Evolutionary conservation across 2,329 filamentous ascomycete species (phyloP), one percentile per base, ranked within the genome.

Genomic region (Pyrenophora graminea): DNA sequence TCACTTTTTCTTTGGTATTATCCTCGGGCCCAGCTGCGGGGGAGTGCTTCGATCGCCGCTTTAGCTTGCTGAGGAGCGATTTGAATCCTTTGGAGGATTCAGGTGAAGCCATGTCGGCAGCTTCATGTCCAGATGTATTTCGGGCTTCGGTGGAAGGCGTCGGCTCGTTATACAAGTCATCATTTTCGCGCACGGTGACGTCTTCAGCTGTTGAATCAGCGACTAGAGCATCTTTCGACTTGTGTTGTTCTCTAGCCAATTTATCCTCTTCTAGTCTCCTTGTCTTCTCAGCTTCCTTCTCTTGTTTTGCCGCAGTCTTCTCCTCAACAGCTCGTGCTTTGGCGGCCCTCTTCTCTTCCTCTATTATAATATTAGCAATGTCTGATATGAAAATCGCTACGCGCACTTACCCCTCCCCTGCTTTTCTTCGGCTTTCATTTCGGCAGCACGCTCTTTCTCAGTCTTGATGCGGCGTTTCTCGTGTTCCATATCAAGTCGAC

Each of bases 401-500:
- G 3, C 13, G 7, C 8, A 37, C 83, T 70, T 71, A 89, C 88
- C 82, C 69, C 81, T 87, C 13, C 83, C 63, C 23, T 72, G 69
- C 58, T 75, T 78, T 59, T 72, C 69, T 55, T 78, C 75, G 1
- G 74, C 74, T 58, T 79, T 80, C 56, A 76, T 65, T 47, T 77
- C 75, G 37, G 72, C 71, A 39, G 73, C 67, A 23, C 74, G 72
- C 45, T 82, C 76, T 60, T 84, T 85, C 59, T 84, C 80, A 39
- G 74, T 77, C 39, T 78, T 78, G 41, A 82, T 80, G 42, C 85
- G 80, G 45, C 85, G 81, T 66, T 86, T 81, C 62, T 82, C 81
- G 56, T 85, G 79, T 51, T 90, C 85, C 54, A 85, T 79, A 53
- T 91, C 87, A 15, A 85, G 69, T 36, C 82, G 80, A 9, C 83